These are phyloP conservation scores for Peribolospora baueri DNA, from an alignment of 768 basidiomycete genomes.

Conservation along the genomic window DNA sequence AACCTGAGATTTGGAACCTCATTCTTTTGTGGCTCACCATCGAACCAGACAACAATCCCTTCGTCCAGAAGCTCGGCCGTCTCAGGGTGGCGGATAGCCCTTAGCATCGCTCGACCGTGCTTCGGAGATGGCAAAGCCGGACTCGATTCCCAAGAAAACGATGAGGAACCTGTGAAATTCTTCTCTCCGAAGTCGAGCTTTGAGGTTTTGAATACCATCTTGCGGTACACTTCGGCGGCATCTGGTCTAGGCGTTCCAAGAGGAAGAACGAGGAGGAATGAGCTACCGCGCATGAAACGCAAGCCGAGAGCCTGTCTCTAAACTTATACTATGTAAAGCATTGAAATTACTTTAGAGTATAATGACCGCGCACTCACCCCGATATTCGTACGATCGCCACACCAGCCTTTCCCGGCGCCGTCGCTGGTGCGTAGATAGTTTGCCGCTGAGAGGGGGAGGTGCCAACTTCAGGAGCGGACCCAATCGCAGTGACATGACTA, in stretches of 20 bases:
- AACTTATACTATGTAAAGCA: too few relatives aligned
- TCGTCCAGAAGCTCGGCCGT: slow-evolving; percentile 45
- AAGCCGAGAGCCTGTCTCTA: too few relatives aligned
- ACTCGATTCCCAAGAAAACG: slow-evolving; percentile 2
- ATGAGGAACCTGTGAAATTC: neutral
- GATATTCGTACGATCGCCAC: slow-evolving; percentile 62
- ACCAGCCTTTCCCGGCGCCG: slow-evolving; percentile 62
- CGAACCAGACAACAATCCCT: slow-evolving; percentile 57
- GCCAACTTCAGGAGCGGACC: too few relatives aligned
- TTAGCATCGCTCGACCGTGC: slow-evolving; percentile 46
- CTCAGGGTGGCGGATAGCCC: slow-evolving; percentile 39
- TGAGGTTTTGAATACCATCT: slow-evolving; percentile 7
- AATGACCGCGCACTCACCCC: slow-evolving; percentile 20
- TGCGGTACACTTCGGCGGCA: slow-evolving; percentile 34
- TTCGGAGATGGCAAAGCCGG: slow-evolving; percentile 19
- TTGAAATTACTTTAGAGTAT: too few relatives aligned
- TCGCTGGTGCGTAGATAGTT: slow-evolving; percentile 72
- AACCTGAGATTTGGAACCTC: neutral
- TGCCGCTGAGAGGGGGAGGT: slow-evolving; percentile 6
- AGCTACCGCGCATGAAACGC: too few relatives aligned
- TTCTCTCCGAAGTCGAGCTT: neutral
- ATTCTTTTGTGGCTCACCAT: slow-evolving; percentile 26
- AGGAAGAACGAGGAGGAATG: too few relatives aligned
- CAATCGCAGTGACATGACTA: too few relatives aligned
- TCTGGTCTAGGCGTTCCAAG: slow-evolving; percentile 23